A percentile compares a stretch with the other conserved stretches of the same genome.
phyloP scores from a whole-genome alignment of 2,329 filamentous ascomycete genomes.

The Botrytis fragariae region DNA sequence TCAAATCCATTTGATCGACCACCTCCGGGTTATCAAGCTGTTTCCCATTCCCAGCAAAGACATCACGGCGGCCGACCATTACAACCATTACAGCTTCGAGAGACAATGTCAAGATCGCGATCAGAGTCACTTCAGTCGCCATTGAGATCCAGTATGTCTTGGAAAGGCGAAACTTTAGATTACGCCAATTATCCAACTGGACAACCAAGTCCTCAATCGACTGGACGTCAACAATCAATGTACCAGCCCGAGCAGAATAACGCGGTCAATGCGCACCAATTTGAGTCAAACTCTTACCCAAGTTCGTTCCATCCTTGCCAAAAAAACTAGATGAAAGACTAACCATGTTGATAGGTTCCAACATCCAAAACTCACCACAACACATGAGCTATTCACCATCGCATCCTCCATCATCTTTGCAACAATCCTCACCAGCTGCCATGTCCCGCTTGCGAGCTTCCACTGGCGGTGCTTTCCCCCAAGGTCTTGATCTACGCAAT shows the following conservation, averaged over 20 bases:
- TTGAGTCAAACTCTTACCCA: conserved; percentile 53
- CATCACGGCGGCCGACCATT: conserved; percentile 49
- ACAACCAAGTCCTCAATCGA: conserved; percentile 47
- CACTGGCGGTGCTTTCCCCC: conserved; percentile 46
- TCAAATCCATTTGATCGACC: conserved; percentile 54
- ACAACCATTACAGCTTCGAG: conserved; percentile 58
- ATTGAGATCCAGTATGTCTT: conserved; percentile 58
- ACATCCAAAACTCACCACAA: conserved; percentile 48
- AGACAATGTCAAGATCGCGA: conserved; percentile 55
- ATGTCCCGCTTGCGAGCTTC: conserved; percentile 50
- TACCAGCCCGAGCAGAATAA: conserved; percentile 51
- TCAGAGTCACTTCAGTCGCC: conserved; percentile 59
- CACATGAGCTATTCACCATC: conserved; percentile 51
- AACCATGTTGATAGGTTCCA: conserved; percentile 41
- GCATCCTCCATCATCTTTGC: conserved; percentile 41
- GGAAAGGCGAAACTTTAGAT: conserved; percentile 60
- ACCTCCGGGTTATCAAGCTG: conserved; percentile 49
- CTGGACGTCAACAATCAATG: conserved; percentile 48
- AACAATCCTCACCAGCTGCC: conserved; percentile 45
- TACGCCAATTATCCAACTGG: conserved; percentile 51
- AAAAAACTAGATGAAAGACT: conserved; percentile 31
- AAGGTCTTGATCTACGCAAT: conserved; percentile 46
- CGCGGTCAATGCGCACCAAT: conserved; percentile 45
- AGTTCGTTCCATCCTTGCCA: conserved; percentile 40
- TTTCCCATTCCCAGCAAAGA: conserved; percentile 44